Evolutionary conservation across 2,329 filamentous ascomycete genomes (phyloP), one percentile per base, ranked within the genome.

Genomic region (Emergomyces orientalis): DNA sequence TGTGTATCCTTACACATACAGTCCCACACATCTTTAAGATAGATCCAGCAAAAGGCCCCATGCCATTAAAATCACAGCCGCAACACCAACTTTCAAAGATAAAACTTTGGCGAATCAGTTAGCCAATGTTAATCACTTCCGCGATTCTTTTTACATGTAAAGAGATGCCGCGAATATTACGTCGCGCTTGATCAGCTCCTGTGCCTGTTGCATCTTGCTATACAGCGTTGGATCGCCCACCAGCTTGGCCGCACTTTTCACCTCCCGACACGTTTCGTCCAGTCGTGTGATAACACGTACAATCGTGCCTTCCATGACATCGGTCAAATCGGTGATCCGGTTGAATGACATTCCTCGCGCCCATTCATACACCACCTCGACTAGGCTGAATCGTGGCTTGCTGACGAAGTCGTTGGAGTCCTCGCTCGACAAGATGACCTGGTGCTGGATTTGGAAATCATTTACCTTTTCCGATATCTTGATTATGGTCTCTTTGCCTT

Each of bases 311-410:
- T 99, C 94, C 70, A 97, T 86, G 63, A 99, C 92, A 74, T 97
- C 93, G 8, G 94, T 99, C 72, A 99, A 78, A 68, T 93, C 89
- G 0, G 93, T 97, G 68, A 99, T 99, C 67, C 94, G 93, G 77
- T 95, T 96, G 82, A 99, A 99, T 60, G 90, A 93, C 91, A 97
- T 97, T 32, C 94, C 94, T 59, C 91, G 82, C 11, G 94, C 94
- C 94, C 94, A 99, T 76, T 99, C 94, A 74, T 97, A 97, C 41
- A 99, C 95, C 0, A 99, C 94, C 76, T 99, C 94, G 73, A 96
- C 91, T 62, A 99, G 83, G 1, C 93, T 94, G 73, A 99, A 99
- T 11, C 93, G 84, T 1, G 92, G 91, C 62, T 88, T 84, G 64
- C 86, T 91, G 43, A 90, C 88, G 71, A 97, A 97, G 75, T 97